Percentiles rank a stretch among this genome's conserved stretches.
phyloP scores from a whole-genome alignment of 2,329 filamentous ascomycete species.

The Xylaria sp. region DNA sequence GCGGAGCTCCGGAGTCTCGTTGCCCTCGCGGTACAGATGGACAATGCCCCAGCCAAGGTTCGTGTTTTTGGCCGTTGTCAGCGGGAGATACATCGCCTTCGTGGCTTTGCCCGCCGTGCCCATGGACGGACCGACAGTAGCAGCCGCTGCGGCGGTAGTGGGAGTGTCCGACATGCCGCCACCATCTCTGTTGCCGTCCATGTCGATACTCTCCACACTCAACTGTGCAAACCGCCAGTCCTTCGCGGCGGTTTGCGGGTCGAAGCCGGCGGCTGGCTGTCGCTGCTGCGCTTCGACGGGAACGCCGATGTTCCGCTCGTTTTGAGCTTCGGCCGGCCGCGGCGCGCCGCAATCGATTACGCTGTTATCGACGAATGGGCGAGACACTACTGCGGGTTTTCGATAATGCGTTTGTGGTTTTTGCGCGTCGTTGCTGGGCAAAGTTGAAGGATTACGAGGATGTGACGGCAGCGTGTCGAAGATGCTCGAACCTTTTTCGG shows the following conservation, averaged over 20 bases:
- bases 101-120: constrained; percentile 77
- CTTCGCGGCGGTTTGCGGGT: constrained; percentile 60
- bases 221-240: constrained; percentile 90
- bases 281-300: constrained; percentile 55
- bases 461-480: constrained; percentile 68
- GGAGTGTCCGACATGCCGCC: constrained; percentile 51
- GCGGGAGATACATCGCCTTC: constrained; percentile 80
- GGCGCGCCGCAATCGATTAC: constrained; percentile 64
- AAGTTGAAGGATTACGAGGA: constrained; percentile 45
- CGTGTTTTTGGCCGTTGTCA: constrained; percentile 73
- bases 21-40: constrained; percentile 88
- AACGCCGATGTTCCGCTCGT: constrained; percentile 53
- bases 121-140: constrained; percentile 64
- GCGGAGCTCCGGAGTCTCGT: constrained; percentile 73
- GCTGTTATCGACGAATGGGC: constrained; percentile 37
- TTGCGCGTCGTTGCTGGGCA: constrained; percentile 24
- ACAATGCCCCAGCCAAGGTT: constrained; percentile 93
- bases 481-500: constrained; percentile 60
- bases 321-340: constrained; percentile 49
- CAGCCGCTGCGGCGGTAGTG: constrained; percentile 60
- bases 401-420: constrained; percentile 28
- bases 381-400: constrained; percentile 34
- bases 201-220: constrained; percentile 83
- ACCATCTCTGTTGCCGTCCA: constrained; percentile 56
- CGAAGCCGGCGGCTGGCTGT: constrained; percentile 57